These are phyloP conservation scores for Ophiostoma pallidulum DNA, from an alignment of 2,329 filamentous ascomycete genomes.

Conservation along the genomic window DNA sequence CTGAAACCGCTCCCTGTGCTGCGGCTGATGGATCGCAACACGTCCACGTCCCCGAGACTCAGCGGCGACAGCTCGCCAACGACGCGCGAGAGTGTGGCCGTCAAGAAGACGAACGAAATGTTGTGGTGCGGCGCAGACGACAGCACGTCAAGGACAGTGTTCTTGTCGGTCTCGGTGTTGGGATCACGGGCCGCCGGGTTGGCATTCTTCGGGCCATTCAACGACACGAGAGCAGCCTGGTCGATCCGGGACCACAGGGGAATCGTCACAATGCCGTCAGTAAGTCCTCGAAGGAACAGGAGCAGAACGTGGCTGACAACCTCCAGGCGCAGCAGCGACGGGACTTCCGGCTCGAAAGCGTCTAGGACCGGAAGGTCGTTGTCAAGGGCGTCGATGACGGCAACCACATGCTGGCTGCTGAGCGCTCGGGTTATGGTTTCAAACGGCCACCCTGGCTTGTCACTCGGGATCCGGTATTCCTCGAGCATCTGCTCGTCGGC, in stretches of 20 bases:
- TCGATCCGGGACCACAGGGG: constrained; percentile 63
- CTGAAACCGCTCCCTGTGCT: constrained; percentile 3
- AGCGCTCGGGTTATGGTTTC: constrained; percentile 20
- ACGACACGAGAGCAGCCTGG: constrained; percentile 28
- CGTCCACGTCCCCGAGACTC: constrained; percentile 28
- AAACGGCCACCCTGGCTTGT: constrained; percentile 52
- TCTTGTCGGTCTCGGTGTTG: constrained; percentile 36
- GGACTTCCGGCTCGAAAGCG: constrained; percentile 52
- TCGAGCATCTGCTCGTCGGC: constrained; percentile 56
- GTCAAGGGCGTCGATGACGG: constrained; percentile 60
- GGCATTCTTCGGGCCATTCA: constrained; percentile 19
- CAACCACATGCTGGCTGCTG: constrained; percentile 3
- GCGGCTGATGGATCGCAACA: constrained; percentile 19
- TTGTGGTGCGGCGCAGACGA: constrained; percentile 66
- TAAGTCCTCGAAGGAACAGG: constrained; percentile 63
- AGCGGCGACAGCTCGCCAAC: constrained; percentile 39
- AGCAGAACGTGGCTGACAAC: constrained; percentile 62
- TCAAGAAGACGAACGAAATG: constrained; percentile 82
- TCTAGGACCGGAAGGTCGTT: constrained; percentile 52
- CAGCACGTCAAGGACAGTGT: constrained; percentile 60
- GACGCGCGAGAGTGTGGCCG: constrained; percentile 57
- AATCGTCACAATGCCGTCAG: constrained; percentile 68
- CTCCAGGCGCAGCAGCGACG: constrained; percentile 63
- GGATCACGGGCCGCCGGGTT: constrained; percentile 10
- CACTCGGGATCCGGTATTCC: constrained; percentile 39